Conservation (phyloP, 2,329 filamentous ascomycete species). For the Stachybotrys chlorohalonatus region DNA sequence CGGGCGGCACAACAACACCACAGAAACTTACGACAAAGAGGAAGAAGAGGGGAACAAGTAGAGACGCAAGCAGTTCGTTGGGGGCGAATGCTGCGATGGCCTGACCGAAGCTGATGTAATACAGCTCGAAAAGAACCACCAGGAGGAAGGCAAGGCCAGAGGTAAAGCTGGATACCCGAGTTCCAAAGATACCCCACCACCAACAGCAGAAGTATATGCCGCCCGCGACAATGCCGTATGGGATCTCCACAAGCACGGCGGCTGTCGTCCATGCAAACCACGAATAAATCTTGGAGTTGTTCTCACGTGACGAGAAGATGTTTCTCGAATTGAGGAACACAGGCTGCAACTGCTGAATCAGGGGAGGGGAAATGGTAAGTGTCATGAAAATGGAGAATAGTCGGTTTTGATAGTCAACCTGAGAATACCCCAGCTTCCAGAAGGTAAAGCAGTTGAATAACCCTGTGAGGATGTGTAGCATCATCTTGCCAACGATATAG, state of each 20-base stretch:
- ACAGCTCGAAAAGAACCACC: slow-evolving; percentile 57
- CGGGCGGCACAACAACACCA: slow-evolving; percentile 57
- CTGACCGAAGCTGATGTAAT: slow-evolving; percentile 56
- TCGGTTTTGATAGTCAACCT: slow-evolving; percentile 58
- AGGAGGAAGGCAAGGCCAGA: slow-evolving; percentile 55
- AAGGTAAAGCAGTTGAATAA: slow-evolving; percentile 67
- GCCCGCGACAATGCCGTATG: slow-evolving; percentile 57
- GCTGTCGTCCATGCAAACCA: slow-evolving; percentile 64
- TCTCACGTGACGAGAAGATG: slow-evolving; percentile 64
- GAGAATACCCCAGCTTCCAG: slow-evolving; percentile 47
- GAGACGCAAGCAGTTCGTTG: slow-evolving; percentile 56
- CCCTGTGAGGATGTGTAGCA: slow-evolving; percentile 52
- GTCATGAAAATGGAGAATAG: slow-evolving; percentile 73
- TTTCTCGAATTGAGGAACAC: slow-evolving; percentile 56
- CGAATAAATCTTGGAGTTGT: slow-evolving; percentile 71
- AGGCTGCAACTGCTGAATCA: slow-evolving; percentile 72
- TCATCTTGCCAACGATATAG: slow-evolving; percentile 54
- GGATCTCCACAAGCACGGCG: slow-evolving; percentile 59
- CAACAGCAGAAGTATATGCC: slow-evolving; percentile 42
- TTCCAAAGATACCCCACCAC: slow-evolving; percentile 45
- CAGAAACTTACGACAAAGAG: slow-evolving; percentile 63
- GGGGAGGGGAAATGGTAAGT: slow-evolving; percentile 61
- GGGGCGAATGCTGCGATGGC: slow-evolving; percentile 58
- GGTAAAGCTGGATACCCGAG: slow-evolving; percentile 41
- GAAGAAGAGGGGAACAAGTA: slow-evolving; percentile 62